phyloP scores from a whole-genome alignment of 352 stramenopile genomes.

The Blastocystis sp. region DNA sequence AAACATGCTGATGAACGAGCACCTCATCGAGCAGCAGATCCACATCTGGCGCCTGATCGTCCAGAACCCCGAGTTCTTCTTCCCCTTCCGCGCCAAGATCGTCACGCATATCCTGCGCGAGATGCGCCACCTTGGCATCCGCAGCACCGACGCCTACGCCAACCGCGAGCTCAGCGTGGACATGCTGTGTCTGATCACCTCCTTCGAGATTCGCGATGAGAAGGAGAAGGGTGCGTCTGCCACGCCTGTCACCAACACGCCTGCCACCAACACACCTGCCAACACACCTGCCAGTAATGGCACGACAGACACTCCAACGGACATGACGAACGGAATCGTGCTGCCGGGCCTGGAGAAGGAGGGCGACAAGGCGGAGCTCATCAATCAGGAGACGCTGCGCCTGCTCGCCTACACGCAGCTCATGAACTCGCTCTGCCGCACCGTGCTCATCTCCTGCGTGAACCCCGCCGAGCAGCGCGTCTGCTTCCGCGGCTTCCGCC shows the following conservation, averaged over 20 bases:
- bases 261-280: no score
- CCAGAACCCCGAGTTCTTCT: constrained; percentile 53
- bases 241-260: neutral
- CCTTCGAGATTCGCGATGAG: constrained; percentile 9
- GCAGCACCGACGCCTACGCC: constrained; percentile 7
- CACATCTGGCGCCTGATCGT: constrained; percentile 49
- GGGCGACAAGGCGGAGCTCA: neutral
- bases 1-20: constrained; percentile 50
- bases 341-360: neutral
- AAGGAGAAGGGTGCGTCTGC: neutral
- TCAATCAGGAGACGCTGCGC: neutral
- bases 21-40: constrained; percentile 54
- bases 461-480: neutral
- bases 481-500: constrained; percentile 1
- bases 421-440: neutral
- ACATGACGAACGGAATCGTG: neutral
- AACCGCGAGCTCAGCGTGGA: constrained; percentile 43
- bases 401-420: neutral
- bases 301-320: no score
- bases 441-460: constrained; percentile 13
- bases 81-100: neutral
- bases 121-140: neutral
- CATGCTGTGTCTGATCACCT: neutral
- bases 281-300: no score
- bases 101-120: neutral